A percentile compares a stretch with the other conserved stretches of the same genome.
These are phyloP conservation scores for Naganishia vishniacii DNA, from an alignment of 768 basidiomycete species.

Conservation along the genomic window DNA sequence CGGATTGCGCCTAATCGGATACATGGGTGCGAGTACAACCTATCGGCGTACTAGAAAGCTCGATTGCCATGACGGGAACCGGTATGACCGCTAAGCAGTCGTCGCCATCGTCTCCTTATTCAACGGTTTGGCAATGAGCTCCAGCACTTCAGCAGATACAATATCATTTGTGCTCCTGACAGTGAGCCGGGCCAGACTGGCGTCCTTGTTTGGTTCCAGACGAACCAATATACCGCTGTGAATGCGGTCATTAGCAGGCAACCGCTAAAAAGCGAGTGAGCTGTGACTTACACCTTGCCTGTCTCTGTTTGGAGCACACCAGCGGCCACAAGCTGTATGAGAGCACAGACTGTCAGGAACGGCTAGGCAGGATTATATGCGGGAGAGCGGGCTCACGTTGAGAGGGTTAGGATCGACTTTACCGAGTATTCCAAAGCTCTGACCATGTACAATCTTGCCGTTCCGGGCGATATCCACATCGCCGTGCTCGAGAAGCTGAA, in stretches of 20 bases:
- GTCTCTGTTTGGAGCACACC: slow-evolving; percentile 88
- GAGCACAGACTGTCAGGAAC: background rate
- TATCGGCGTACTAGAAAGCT: no score
- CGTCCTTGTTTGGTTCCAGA: slow-evolving; percentile 89
- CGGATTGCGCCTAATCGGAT: background rate
- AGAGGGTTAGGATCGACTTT: slow-evolving; percentile 90
- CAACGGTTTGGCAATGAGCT: slow-evolving; percentile 45
- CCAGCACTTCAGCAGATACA: slow-evolving; percentile 54
- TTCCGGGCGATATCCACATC: slow-evolving; percentile 71
- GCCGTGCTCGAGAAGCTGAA: slow-evolving; percentile 60
- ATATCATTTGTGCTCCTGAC: slow-evolving; percentile 91
- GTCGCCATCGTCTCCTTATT: slow-evolving; percentile 35
- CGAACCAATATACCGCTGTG: slow-evolving; percentile 73
- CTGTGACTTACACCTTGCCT: slow-evolving; percentile 64
- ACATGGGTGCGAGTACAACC: background rate
- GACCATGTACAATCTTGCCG: slow-evolving; percentile 69
- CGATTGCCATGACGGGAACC: no score
- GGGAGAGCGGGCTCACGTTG: slow-evolving; percentile 53
- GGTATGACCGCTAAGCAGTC: background rate
- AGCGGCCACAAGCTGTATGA: slow-evolving; percentile 65
- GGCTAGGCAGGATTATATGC: background rate
- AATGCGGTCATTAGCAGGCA: background rate
- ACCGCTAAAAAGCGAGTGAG: background rate
- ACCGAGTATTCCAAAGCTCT: slow-evolving; percentile 68
- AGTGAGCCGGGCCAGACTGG: slow-evolving; percentile 91